phyloP scores from a whole-genome alignment of 495 filamentous ascomycete genomes.

The Choiromyces venosus region DNA sequence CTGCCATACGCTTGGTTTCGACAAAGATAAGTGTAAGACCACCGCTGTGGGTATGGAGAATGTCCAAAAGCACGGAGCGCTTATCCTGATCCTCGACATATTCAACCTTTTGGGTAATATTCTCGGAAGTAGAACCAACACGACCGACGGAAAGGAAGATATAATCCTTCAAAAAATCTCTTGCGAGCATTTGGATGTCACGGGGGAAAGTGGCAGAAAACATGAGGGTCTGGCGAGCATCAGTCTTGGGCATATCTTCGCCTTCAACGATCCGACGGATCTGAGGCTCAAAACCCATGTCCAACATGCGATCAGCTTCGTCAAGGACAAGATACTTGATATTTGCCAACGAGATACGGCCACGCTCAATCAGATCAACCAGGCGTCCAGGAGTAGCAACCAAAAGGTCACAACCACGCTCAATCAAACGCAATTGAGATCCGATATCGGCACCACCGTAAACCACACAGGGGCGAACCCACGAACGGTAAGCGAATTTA shows the following conservation, averaged over 20 bases:
- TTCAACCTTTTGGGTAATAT: constrained; percentile 98
- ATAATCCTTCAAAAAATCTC: constrained; percentile 90
- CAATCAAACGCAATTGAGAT: constrained; percentile 92
- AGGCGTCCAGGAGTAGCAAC: constrained; percentile 96
- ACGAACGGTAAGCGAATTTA: constrained; percentile 97
- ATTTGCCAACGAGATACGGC: constrained; percentile 88
- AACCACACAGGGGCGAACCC: constrained; percentile 96
- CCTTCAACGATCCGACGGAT: constrained; percentile 97
- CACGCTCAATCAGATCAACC: constrained; percentile 96
- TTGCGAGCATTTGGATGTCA: constrained; percentile 96
- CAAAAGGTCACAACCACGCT: constrained; percentile 93
- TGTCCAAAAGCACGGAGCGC: constrained; percentile 93
- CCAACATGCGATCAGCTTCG: constrained; percentile 99
- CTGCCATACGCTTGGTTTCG: constrained; percentile 99
- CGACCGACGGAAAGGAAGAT: constrained; percentile 97
- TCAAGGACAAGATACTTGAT: constrained; percentile 99
- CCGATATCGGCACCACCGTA: constrained; percentile 99
- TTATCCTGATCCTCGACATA: constrained; percentile 97
- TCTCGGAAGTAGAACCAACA: constrained; percentile 99
- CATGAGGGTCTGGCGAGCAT: constrained; percentile 94
- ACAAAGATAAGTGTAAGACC: constrained; percentile 97
- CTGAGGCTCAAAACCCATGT: constrained; percentile 99
- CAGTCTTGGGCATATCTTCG: constrained; percentile 88
- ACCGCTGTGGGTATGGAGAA: constrained; percentile 86
- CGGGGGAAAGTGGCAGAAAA: constrained; percentile 98